phyloP scores from a whole-genome alignment of 2,329 filamentous ascomycete species.

The Sporothrix curviconia region DNA sequence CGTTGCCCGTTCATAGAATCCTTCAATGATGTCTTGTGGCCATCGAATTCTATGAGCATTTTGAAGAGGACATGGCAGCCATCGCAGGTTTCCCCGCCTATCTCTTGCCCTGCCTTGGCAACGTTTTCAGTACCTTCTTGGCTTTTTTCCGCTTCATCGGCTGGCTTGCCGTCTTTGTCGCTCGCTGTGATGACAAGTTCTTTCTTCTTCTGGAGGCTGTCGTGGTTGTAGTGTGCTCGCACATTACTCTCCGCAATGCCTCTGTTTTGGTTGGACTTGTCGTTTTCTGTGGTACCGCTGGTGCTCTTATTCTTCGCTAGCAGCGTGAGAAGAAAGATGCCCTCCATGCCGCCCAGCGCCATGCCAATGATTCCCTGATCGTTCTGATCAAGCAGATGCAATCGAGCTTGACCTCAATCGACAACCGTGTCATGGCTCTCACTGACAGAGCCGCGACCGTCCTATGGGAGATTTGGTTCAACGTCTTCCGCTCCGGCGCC shows the following conservation, averaged over 20 bases:
- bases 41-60: neutral
- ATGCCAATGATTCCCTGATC: neutral
- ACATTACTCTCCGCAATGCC: neutral
- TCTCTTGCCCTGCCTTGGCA: neutral
- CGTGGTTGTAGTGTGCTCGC: neutral
- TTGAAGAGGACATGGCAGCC: neutral
- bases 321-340: neutral
- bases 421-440: neutral
- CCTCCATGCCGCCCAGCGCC: neutral
- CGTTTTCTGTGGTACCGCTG: neutral
- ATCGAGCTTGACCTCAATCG: neutral
- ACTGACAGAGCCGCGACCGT: neutral
- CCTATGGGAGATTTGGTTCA: slow-evolving; percentile 1
- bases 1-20: slow-evolving; percentile 10
- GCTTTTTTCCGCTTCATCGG: neutral
- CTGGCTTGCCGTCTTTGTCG: neutral
- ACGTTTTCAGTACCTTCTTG: neutral
- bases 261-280: neutral
- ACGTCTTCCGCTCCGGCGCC: slow-evolving; percentile 8
- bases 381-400: neutral
- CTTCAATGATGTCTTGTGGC: neutral
- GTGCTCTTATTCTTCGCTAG: neutral
- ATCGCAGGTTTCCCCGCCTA: neutral
- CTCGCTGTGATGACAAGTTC: neutral
- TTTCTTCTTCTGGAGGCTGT: neutral